Percentiles rank a stretch among this genome's conserved stretches.
phyloP scores from a whole-genome alignment of 2,329 filamentous ascomycete genomes.

The Lithohypha guttulata region DNA sequence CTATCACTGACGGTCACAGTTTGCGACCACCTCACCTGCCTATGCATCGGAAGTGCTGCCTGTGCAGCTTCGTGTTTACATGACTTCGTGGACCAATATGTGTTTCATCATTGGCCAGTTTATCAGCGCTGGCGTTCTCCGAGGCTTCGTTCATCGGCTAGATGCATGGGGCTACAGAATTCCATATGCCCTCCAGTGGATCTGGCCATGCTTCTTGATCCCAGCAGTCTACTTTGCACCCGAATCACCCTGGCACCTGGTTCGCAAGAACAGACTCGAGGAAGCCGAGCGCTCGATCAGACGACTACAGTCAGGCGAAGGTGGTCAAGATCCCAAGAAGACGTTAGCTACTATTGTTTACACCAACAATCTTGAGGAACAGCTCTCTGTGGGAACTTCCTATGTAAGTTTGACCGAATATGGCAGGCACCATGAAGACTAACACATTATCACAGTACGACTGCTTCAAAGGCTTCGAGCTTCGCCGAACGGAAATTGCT shows the following conservation, averaged over 20 bases:
- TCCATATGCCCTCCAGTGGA: conserved; percentile 20
- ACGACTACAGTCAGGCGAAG: conserved; percentile 10
- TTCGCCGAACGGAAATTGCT: conserved; percentile 64
- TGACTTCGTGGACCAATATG: conserved; percentile 51
- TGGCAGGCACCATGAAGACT: too few species aligned
- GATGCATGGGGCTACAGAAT: conserved; percentile 15
- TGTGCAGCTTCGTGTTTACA: conserved; percentile 44
- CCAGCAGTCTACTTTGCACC: conserved; percentile 12
- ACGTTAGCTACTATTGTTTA: conserved; percentile 30
- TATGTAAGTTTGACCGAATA: too few species aligned
- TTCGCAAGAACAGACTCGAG: conserved; percentile 13
- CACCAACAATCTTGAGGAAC: conserved; percentile 26
- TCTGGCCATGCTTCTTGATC: conserved; percentile 16
- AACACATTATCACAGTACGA: too few species aligned
- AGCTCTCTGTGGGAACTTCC: conserved; percentile 26
- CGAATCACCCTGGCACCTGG: conserved; percentile 16
- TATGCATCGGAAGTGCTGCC: conserved; percentile 59
- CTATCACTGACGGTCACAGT: conserved; percentile 22
- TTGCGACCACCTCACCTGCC: conserved; percentile 37
- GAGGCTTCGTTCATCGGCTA: conserved; percentile 8
- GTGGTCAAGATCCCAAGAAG: conserved; percentile 14
- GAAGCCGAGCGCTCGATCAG: conserved; percentile 16
- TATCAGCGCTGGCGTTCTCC: conserved; percentile 28
- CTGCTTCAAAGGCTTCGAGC: conserved; percentile 69
- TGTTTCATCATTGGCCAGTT: conserved; percentile 54